Percentiles rank a stretch among this genome's conserved stretches.
Evolutionary conservation across 768 basidiomycete genomes (phyloP).

Genomic region (Chalciporus piperatus): DNA sequence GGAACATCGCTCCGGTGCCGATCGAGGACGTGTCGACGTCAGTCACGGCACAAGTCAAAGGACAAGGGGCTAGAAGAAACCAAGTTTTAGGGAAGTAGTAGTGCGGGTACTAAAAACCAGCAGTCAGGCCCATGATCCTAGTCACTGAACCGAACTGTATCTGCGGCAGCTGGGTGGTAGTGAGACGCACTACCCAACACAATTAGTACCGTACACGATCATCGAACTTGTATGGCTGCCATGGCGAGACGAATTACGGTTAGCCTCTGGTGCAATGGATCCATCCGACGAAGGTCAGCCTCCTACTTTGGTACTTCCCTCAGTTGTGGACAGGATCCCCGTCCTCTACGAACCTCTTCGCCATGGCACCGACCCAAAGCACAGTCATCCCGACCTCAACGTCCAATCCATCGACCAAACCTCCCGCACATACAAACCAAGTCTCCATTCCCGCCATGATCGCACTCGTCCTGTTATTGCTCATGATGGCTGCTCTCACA

Average conservation of each 20-base stretch:
- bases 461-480: conserved; percentile 14
- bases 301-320: background rate
- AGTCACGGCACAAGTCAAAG: background rate
- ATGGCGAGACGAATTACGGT: no score
- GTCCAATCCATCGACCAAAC: background rate
- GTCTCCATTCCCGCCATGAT: conserved; percentile 20
- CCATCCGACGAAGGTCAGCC: conserved; percentile 10
- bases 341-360: background rate
- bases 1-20: background rate
- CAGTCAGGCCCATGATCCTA: no score
- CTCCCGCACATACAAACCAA: conserved; percentile 3
- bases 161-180: no score
- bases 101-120: no score
- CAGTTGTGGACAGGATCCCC: background rate
- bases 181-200: no score
- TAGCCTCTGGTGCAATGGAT: no score
- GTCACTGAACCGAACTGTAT: no score
- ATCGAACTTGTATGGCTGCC: no score
- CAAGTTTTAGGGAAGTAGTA: no score
- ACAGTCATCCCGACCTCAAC: background rate
- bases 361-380: conserved; percentile 20
- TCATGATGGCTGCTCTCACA: conserved; percentile 19
- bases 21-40: background rate
- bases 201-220: no score
- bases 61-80: background rate